Evolutionary conservation across 208 protist genomes (phyloP), one percentile per base, ranked within the genome.

Genomic region (Porcisia hertigi): DNA sequence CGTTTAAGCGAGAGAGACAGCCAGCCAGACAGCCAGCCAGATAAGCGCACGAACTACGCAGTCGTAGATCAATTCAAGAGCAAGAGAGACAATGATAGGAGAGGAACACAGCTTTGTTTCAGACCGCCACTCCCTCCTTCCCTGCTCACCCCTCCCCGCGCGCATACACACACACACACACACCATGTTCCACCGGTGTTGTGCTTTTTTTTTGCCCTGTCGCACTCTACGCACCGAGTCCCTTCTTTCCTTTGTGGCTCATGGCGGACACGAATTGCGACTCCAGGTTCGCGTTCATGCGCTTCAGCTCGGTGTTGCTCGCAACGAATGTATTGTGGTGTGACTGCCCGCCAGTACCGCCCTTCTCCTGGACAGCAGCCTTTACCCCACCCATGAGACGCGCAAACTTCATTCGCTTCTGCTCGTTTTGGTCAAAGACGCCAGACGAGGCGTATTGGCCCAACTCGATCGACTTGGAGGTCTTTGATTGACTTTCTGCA

Each of bases 341-440:
- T 36, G 47, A 16, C 18, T n/a, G 9, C 34, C 54, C 67, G 41
- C 57, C 64, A 59, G 45, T 43, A 18, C 36, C 54, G 20, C 45
- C 23, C 0, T 20, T 57, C 11, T 43, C 55, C 5, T 34, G 52
- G 0, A 73, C 53, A 3, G 62, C 39, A 4, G 36, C 63, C 76
- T 94, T 96, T 2, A 71, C 86, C n/a, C 92, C 90, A 36, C 93
- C 93, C 89, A 97, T 95, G 20, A 97, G 83, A 0, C 90, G 84
- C 9, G 91, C 88, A 81, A 97, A 97, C 76, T 94, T 94, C 45
- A 73, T 47, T 30, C 84, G 83, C 75, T 93, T 95, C 74, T 80
- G 71, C 25, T 58, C 74, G 67, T 94, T 82, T 14, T 80, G 78
- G 67, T 84, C 78, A 69, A 95, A 95, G 36, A 80, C 88, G 23